These are phyloP conservation scores for Xylariomycetidae sp. DNA, from an alignment of 2,329 filamentous ascomycete species.

Conservation along the genomic window DNA sequence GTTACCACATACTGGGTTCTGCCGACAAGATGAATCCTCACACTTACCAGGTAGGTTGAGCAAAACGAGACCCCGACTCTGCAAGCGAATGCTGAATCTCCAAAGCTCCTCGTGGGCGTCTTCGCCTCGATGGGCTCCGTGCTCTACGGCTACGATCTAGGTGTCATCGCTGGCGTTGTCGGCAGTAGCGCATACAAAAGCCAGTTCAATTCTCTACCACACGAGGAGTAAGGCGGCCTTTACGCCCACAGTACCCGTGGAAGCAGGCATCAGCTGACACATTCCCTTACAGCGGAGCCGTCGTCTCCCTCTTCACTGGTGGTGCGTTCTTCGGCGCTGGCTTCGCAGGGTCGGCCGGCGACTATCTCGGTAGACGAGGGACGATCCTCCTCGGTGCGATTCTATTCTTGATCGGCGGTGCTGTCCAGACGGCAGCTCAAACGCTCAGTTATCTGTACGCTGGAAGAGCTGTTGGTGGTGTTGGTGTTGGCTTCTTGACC, in stretches of 20 bases:
- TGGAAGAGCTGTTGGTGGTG: slow-evolving; percentile 63
- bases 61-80: background rate
- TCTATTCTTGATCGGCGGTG: slow-evolving; percentile 67
- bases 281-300: slow-evolving; percentile 47
- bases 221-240: background rate
- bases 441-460: slow-evolving; percentile 57
- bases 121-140: slow-evolving; percentile 52
- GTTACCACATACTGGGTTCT: background rate
- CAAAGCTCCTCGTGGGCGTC: slow-evolving; percentile 44
- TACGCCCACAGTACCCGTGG: background rate
- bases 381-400: slow-evolving; percentile 68
- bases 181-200: slow-evolving; percentile 37
- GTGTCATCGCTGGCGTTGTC: slow-evolving; percentile 46
- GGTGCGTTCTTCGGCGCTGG: slow-evolving; percentile 57
- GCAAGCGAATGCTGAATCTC: background rate
- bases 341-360: slow-evolving; percentile 52
- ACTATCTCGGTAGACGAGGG: slow-evolving; percentile 52
- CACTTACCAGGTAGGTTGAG: slow-evolving; percentile 22
- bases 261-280: slow-evolving; percentile 5
- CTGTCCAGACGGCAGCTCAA: slow-evolving; percentile 64
- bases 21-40: slow-evolving; percentile 24
- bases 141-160: slow-evolving; percentile 50
- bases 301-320: slow-evolving; percentile 74
- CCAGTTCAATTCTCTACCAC: background rate
- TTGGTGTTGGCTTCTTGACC: slow-evolving; percentile 45